Base-by-base conservation (phyloP, 306 rosid genomes). In the Lablab purpureus region DNA sequence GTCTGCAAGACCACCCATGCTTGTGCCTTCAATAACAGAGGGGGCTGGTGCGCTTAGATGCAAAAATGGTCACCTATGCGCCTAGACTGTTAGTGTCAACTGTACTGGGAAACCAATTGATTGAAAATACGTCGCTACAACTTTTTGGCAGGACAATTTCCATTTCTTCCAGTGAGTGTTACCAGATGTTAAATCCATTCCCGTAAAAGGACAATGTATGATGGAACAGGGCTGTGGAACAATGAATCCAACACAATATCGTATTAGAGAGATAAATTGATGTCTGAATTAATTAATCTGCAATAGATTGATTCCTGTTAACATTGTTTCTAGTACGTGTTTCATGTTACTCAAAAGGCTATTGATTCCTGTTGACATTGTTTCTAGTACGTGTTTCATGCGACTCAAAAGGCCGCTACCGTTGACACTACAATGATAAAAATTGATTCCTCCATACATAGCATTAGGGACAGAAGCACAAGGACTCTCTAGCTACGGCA, bases 41-140 rank as follows among this genome's bases (percentile, higher is more conserved):
- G 87, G 77, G 5, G 94, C 98, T 0, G 98, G 98, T 10, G 80
- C 84, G 1, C 88, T 92, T 56, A 36, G 10, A 2, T 94, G 98
- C 85, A 84, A 23, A 67, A 89, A 30, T 52, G 92, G 89, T 11
- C 66, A 88, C 0, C 87, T 70, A 7, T 89, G 79, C 46, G 43
- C 23, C 40, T 27, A 55, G 69, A 55, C 18, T 86, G 52, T 45
- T 82, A 41, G 15, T 13, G 19, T 27, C 43, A 17, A 13, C 0
- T 66, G 62, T 5, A 6, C 19, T 19, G 4, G 36, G 28, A 54
- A 43, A 54, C 10, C 56, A 45, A 46, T 45, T 18, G 13, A 56
- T 71, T 21, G 2, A 11, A 27, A 37, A 30, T 0, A 14, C 3
- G n/a, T n/a, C n/a, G 68, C 32, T 58, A 37, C 22, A 0, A 23